Conservation (phyloP, 2,329 filamentous ascomycete species). For the Aspergillus novoparasiticus region DNA sequence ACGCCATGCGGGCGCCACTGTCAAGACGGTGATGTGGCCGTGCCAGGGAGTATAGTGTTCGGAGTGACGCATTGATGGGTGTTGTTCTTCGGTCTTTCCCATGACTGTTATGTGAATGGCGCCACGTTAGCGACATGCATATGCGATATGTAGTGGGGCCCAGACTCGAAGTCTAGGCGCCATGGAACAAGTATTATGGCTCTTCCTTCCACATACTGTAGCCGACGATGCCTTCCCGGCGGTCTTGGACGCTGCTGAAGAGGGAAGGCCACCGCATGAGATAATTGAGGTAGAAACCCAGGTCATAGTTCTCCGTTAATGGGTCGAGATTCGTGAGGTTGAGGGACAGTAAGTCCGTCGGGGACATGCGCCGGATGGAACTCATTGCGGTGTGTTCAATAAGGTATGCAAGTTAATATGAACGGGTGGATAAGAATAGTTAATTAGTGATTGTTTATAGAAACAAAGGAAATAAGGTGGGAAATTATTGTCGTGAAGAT, state of each 20-base stretch:
- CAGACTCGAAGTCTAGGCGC: constrained; percentile 6
- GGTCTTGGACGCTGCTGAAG: constrained; percentile 88
- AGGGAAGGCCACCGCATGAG: constrained; percentile 93
- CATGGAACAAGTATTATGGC: neutral
- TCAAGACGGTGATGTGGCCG: constrained; percentile 94
- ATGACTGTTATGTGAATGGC: constrained; percentile 65
- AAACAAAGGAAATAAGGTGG: neutral
- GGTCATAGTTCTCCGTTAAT: constrained; percentile 96
- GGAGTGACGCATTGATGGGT: constrained; percentile 71
- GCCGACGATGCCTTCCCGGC: constrained; percentile 83
- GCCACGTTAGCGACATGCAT: constrained; percentile 4
- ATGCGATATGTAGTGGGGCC: neutral
- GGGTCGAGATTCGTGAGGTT: constrained; percentile 95
- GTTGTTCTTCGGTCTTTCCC: constrained; percentile 91
- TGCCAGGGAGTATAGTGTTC: constrained; percentile 98
- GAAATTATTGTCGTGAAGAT: neutral
- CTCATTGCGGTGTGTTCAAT: constrained; percentile 62
- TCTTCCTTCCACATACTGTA: constrained; percentile 69
- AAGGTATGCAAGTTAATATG: neutral
- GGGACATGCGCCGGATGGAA: constrained; percentile 81
- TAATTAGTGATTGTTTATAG: constrained; percentile 6
- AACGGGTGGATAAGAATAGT: neutral
- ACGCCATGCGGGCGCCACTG: constrained; percentile 83
- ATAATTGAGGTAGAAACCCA: constrained; percentile 94
- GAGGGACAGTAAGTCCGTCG: constrained; percentile 82